These are phyloP conservation scores for Russula emetica DNA, from an alignment of 768 basidiomycete genomes.

Conservation along the genomic window DNA sequence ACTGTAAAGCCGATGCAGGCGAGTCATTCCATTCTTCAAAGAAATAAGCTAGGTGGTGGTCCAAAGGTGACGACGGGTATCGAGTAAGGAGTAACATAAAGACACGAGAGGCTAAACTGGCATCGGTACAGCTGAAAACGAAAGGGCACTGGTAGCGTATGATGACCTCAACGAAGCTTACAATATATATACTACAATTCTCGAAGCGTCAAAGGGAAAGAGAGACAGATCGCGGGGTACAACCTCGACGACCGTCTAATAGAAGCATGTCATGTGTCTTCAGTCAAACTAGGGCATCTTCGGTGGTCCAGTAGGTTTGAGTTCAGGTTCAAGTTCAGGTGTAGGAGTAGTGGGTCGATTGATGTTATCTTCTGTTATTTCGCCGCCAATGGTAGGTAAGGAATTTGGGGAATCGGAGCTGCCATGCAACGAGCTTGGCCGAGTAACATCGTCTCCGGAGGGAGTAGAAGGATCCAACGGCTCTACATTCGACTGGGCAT, in stretches of 20 bases:
- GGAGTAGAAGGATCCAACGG: not conserved
- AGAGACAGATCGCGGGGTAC: not conserved
- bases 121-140: slow-evolving; percentile 31
- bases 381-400: not conserved
- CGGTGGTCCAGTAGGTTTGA: not conserved
- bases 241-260: not conserved
- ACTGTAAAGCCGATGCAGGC: not conserved
- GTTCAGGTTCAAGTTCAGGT: slow-evolving; percentile 1
- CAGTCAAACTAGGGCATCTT: not conserved
- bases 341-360: slow-evolving; percentile 5
- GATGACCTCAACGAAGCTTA: slow-evolving; percentile 13
- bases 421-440: not conserved
- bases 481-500: slow-evolving; percentile 12
- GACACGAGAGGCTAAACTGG: slow-evolving; percentile 51
- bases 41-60: not conserved
- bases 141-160: not conserved
- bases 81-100: slow-evolving; percentile 22
- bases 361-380: not conserved
- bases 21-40: not conserved
- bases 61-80: slow-evolving; percentile 12
- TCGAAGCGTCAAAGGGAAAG: not conserved
- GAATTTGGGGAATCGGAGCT: slow-evolving; percentile 7
- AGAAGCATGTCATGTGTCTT: not conserved
- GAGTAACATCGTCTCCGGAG: slow-evolving; percentile 8
- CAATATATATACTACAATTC: slow-evolving; percentile 14